These are phyloP conservation scores for Endoconidiophora laricicola DNA, from an alignment of 2,329 filamentous ascomycete genomes.

Conservation along the genomic window DNA sequence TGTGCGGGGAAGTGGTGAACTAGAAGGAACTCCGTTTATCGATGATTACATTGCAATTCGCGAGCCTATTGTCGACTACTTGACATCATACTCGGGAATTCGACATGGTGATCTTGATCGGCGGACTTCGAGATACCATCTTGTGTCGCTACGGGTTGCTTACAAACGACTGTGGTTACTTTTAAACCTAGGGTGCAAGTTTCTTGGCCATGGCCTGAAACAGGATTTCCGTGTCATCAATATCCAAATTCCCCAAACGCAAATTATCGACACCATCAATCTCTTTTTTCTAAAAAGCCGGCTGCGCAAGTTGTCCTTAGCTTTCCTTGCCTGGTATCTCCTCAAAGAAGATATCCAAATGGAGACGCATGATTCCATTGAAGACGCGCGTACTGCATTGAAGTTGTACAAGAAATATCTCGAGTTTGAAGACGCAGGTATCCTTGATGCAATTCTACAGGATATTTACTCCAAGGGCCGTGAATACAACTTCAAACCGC, in stretches of 20 bases:
- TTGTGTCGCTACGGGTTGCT: slow-evolving; percentile 74
- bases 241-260: slow-evolving; percentile 77
- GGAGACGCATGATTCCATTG: slow-evolving; percentile 84
- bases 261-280: slow-evolving; percentile 88
- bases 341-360: slow-evolving; percentile 89
- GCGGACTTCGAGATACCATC: slow-evolving; percentile 58
- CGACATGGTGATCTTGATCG: slow-evolving; percentile 71
- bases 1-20: slow-evolving; percentile 58
- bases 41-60: slow-evolving; percentile 92
- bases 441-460: slow-evolving; percentile 66
- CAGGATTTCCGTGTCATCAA: slow-evolving; percentile 98
- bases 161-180: slow-evolving; percentile 98
- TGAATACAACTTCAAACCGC: slow-evolving; percentile 34
- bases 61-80: slow-evolving; percentile 84
- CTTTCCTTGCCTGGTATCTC: slow-evolving; percentile 81
- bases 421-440: slow-evolving; percentile 74
- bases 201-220: slow-evolving; percentile 82
- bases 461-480: slow-evolving; percentile 55
- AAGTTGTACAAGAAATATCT: slow-evolving; percentile 79
- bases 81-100: slow-evolving; percentile 89
- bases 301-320: slow-evolving; percentile 72
- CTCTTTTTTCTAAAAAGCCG: slow-evolving; percentile 72
- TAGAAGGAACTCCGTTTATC: slow-evolving; percentile 77
- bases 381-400: slow-evolving; percentile 81
- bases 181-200: slow-evolving; percentile 83